Percentiles rank a stretch among this genome's conserved stretches.
Evolutionary conservation across 441 rosid species (phyloP).

Genomic region (Gossypium gossypioides): DNA sequence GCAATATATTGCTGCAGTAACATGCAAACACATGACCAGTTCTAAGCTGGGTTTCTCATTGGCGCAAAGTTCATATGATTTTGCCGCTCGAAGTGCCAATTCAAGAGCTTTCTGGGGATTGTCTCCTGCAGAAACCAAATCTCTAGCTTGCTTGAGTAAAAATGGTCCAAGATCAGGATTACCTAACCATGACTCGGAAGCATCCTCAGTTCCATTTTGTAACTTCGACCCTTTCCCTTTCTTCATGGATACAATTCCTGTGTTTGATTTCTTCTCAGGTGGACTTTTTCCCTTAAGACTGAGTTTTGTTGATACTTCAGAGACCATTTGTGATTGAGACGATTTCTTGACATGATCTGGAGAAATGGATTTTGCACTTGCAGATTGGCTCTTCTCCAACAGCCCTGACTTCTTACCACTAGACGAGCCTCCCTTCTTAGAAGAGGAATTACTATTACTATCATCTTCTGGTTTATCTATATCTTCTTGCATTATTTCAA

Average conservation of each 20-base stretch:
- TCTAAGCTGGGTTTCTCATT: constrained; percentile 45
- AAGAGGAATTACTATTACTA: constrained; percentile 29
- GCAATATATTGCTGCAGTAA: constrained; percentile 46
- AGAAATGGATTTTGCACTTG: background rate
- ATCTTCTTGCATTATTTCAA: constrained; percentile 36
- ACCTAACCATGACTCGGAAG: background rate
- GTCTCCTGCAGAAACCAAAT: constrained; percentile 48
- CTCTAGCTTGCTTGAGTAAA: constrained; percentile 47
- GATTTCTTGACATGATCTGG: background rate
- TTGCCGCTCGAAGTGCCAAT: constrained; percentile 48
- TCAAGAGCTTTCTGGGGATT: constrained; percentile 50
- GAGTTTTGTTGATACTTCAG: background rate
- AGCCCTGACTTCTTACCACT: constrained; percentile 31
- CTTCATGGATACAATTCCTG: background rate
- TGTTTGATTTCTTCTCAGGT: constrained; percentile 1
- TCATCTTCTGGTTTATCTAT: constrained; percentile 36
- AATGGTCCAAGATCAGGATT: constrained; percentile 12
- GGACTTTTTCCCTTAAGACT: background rate
- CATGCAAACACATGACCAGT: constrained; percentile 55
- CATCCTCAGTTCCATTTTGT: constrained; percentile 1
- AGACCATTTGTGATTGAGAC: background rate
- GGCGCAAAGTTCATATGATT: constrained; percentile 40
- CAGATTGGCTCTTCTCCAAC: constrained; percentile 12
- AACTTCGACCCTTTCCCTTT: background rate
- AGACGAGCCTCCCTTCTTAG: constrained; percentile 34